phyloP scores from a whole-genome alignment of 352 stramenopile genomes.

The Aphanomyces euteiches region DNA sequence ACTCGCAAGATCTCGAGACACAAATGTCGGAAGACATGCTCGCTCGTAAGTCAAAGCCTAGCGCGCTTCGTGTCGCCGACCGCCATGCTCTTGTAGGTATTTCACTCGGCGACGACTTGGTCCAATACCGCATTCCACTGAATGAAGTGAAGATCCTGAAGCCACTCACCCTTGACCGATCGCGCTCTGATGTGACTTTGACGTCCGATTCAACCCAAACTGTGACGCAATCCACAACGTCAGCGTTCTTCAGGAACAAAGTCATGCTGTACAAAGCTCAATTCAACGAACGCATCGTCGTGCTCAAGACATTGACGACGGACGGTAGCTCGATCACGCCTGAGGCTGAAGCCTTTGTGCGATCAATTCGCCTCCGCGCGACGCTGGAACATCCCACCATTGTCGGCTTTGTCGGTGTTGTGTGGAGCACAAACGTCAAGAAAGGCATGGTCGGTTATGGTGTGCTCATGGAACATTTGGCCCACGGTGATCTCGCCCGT shows the following conservation, averaged over 20 bases:
- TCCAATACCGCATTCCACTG: constrained; percentile 21
- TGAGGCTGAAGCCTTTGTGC: constrained; percentile 9
- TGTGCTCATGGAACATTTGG: constrained; percentile 12
- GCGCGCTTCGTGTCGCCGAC: no score
- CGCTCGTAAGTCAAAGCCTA: no score
- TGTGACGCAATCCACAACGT: not conserved
- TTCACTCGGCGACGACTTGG: not conserved
- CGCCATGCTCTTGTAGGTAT: constrained; percentile 4
- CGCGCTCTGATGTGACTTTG: no score
- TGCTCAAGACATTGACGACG: constrained; percentile 31
- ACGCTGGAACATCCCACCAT: constrained; percentile 26
- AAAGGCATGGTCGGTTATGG: constrained; percentile 17
- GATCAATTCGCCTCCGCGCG: constrained; percentile 12
- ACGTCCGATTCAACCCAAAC: no score
- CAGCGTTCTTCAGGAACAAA: not conserved
- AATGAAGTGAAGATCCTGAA: constrained; percentile 20
- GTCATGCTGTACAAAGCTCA: constrained; percentile 28
- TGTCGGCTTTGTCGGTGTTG: constrained; percentile 21
- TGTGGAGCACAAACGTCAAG: constrained; percentile 18
- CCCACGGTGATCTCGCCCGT: constrained; percentile 8
- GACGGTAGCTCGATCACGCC: not conserved
- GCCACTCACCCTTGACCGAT: not conserved
- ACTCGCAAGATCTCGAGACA: no score
- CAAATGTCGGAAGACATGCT: no score
- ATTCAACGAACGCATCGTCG: constrained; percentile 25